These are phyloP conservation scores for Auricularia sp. DNA, from an alignment of 768 basidiomycete species.

Conservation along the genomic window DNA sequence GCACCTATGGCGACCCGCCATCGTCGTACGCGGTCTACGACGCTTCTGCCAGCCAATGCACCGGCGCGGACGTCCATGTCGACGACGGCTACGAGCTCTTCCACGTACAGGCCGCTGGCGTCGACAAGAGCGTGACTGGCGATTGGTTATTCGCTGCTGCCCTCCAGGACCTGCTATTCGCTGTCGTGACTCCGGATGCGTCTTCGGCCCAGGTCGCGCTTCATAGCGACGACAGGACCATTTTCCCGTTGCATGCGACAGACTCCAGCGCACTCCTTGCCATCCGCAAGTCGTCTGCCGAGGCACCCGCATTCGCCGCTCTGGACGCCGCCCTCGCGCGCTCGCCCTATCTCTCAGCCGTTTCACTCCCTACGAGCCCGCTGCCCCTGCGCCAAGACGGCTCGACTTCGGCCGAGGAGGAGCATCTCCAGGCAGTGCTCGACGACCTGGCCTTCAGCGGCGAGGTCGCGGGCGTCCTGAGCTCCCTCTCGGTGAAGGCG, in stretches of 20 bases:
- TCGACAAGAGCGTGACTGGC: constrained; percentile 12
- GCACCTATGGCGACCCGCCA: no score
- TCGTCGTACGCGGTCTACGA: no score
- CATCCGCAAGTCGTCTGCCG: constrained; percentile 26
- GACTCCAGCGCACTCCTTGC: constrained; percentile 18
- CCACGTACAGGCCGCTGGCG: constrained; percentile 28
- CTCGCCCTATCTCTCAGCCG: constrained; percentile 32
- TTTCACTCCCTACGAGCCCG: constrained; percentile 49
- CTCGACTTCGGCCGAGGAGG: constrained; percentile 2
- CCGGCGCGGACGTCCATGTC: not conserved
- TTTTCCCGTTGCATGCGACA: constrained; percentile 11
- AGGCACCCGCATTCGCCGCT: constrained; percentile 56
- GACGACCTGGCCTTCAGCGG: constrained; percentile 56
- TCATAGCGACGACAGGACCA: no score
- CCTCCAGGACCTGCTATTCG: constrained; percentile 6
- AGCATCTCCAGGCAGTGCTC: constrained; percentile 50
- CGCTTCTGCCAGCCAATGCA: no score
- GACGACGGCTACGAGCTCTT: constrained; percentile 11
- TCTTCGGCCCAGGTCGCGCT: not conserved
- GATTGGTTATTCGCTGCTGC: constrained; percentile 6
- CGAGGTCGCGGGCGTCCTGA: constrained; percentile 54
- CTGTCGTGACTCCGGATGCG: not conserved
- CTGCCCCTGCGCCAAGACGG: constrained; percentile 13
- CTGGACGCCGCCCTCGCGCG: constrained; percentile 64
- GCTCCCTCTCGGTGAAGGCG: constrained; percentile 54